A percentile compares a stretch with the other conserved stretches of the same genome.
Conservation (phyloP, 2,329 filamentous ascomycete genomes). For the Claviceps pazoutovae region DNA sequence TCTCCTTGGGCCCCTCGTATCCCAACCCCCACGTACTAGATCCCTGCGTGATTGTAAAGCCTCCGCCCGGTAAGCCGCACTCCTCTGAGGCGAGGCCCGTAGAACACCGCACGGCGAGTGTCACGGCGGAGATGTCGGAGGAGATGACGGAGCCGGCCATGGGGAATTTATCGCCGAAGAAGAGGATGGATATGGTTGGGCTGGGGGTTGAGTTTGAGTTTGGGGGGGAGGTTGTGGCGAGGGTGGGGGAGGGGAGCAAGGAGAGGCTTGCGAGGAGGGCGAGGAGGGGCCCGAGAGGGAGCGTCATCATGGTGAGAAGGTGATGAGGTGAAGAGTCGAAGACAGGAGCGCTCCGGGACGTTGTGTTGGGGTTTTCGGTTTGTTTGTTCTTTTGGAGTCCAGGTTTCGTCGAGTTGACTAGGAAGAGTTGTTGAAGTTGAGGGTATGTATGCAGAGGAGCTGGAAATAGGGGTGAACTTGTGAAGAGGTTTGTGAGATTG, state of each 20-base stretch:
- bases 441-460: too few relatives aligned
- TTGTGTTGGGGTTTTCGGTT: too few relatives aligned
- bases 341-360: too few relatives aligned
- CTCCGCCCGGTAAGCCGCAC: slow-evolving; percentile 10
- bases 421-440: too few relatives aligned
- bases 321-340: too few relatives aligned
- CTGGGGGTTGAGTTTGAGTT: slow-evolving; percentile 3
- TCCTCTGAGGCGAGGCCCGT: slow-evolving; percentile 8
- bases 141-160: slow-evolving; percentile 18
- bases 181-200: slow-evolving; percentile 15
- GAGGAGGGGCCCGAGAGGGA: slow-evolving; percentile 8
- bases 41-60: slow-evolving; percentile 15
- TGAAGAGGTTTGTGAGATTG: too few relatives aligned
- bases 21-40: slow-evolving; percentile 13
- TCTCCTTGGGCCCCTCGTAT: neutral
- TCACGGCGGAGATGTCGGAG: slow-evolving; percentile 16
- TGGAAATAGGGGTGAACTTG: too few relatives aligned
- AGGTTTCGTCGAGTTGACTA: too few relatives aligned
- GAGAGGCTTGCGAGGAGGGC: slow-evolving; percentile 12
- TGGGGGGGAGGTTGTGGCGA: slow-evolving; percentile 8
- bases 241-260: slow-evolving; percentile 8
- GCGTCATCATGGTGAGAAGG: neutral
- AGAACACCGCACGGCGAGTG: slow-evolving; percentile 16
- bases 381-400: too few relatives aligned
- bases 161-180: slow-evolving; percentile 10